Evolutionary conservation across 768 basidiomycete genomes (phyloP).

Genomic region (Mycena haematopus): DNA sequence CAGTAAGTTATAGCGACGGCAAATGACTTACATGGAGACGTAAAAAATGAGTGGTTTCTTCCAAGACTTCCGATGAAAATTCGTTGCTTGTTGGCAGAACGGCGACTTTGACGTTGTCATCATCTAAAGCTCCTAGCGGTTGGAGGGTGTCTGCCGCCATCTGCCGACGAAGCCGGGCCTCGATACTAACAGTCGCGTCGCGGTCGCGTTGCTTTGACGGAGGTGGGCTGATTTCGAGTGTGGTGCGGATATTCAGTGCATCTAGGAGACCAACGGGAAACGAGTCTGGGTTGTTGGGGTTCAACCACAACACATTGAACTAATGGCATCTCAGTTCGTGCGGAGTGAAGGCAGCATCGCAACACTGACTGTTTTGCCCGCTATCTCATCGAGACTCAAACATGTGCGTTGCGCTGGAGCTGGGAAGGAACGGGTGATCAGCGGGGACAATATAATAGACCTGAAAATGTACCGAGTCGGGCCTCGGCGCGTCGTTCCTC

Average conservation of each 20-base stretch:
- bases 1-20: slow-evolving; percentile 16
- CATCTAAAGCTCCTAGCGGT: slow-evolving; percentile 52
- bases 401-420: slow-evolving; percentile 78
- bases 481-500: slow-evolving; percentile 78
- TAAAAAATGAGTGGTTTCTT: slow-evolving; percentile 73
- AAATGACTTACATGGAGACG: slow-evolving; percentile 59
- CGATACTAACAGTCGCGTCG: slow-evolving; percentile 35
- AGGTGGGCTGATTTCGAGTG: slow-evolving; percentile 30
- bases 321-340: slow-evolving; percentile 34
- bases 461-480: slow-evolving; percentile 53
- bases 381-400: slow-evolving; percentile 73
- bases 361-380: slow-evolving; percentile 63
- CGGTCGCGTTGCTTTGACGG: slow-evolving; percentile 34
- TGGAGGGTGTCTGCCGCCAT: slow-evolving; percentile 79
- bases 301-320: slow-evolving; percentile 86
- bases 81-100: slow-evolving; percentile 38
- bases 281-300: slow-evolving; percentile 66
- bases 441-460: slow-evolving; percentile 6
- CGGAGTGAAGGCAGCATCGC: neutral
- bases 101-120: slow-evolving; percentile 32
- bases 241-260: slow-evolving; percentile 52
- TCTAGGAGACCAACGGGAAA: slow-evolving; percentile 73
- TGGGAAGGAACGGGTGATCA: slow-evolving; percentile 29
- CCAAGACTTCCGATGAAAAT: slow-evolving; percentile 61
- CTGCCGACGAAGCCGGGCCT: slow-evolving; percentile 68